A percentile compares a stretch with the other conserved stretches of the same genome.
phyloP scores from a whole-genome alignment of 306 rosid species.

The Benincasa hispida region DNA sequence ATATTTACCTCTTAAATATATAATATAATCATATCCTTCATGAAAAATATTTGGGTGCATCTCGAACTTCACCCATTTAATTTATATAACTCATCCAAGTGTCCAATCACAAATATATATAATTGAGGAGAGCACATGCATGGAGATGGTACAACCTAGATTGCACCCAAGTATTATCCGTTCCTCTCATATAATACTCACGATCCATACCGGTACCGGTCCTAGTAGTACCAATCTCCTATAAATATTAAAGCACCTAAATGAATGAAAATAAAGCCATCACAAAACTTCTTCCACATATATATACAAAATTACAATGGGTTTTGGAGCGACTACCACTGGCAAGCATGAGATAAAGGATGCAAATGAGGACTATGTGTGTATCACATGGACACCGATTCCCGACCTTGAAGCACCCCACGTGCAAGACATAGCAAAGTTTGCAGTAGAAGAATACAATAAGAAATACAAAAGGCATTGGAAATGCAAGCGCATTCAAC shows the following conservation, averaged over 20 bases:
- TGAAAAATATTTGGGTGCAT: no score
- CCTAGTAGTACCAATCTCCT: not conserved
- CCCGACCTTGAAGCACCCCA: not conserved
- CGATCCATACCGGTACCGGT: no score
- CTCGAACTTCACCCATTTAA: no score
- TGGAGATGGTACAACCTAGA: no score
- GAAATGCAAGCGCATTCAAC: not conserved
- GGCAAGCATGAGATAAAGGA: not conserved
- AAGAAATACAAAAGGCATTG: not conserved
- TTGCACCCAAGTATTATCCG: no score
- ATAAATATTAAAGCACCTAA: not conserved
- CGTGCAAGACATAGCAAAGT: not conserved
- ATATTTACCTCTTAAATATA: no score
- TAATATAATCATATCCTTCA: no score
- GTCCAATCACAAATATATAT: no score
- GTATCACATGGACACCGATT: not conserved
- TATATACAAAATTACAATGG: not conserved
- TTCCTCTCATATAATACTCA: no score
- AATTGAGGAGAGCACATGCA: no score
- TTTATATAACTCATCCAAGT: no score
- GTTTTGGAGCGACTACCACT: not conserved
- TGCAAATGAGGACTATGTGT: not conserved
- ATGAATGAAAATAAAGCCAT: not conserved
- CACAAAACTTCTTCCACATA: not conserved
- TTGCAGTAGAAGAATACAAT: not conserved